Evolutionary conservation across 2,329 filamentous ascomycete genomes (phyloP).

Genomic region (Hypoxylon rubiginosum): DNA sequence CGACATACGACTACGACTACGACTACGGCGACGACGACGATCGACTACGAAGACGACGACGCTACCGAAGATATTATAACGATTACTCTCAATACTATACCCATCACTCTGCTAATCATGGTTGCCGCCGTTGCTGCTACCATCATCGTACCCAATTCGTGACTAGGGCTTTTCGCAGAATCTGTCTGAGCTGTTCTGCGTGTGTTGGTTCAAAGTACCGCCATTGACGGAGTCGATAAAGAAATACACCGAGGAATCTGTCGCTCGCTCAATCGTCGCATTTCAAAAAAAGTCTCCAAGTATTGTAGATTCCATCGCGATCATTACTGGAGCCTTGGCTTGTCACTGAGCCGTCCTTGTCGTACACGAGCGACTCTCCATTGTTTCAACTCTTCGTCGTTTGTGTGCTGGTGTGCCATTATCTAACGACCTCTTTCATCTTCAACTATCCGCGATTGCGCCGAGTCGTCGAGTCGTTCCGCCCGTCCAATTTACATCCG

Average conservation of each 20-base stretch:
- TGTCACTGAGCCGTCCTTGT: constrained; percentile 20
- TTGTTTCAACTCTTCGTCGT: constrained; percentile 24
- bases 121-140: constrained; percentile 21
- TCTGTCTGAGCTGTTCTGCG: constrained; percentile 17
- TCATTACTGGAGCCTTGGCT: constrained; percentile 9
- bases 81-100: constrained; percentile 5
- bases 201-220: constrained; percentile 4
- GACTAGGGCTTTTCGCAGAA: constrained; percentile 28
- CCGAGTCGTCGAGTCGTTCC: constrained; percentile 14
- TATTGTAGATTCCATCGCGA: constrained; percentile 6
- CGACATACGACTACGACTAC: constrained; percentile 4
- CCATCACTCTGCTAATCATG: constrained; percentile 24
- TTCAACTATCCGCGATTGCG: constrained; percentile 6
- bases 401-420: constrained; percentile 12
- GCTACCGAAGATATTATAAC: background rate
- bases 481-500: constrained; percentile 16
- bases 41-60: background rate
- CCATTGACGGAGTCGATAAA: constrained; percentile 4
- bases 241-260: constrained; percentile 4
- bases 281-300: constrained; percentile 4
- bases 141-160: constrained; percentile 31
- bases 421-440: constrained; percentile 19
- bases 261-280: constrained; percentile 8
- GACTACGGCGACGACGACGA: constrained; percentile 5
- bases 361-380: constrained; percentile 20